These are phyloP conservation scores for Ciborinia camelliae DNA, from an alignment of 2,329 filamentous ascomycete species.

Conservation along the genomic window DNA sequence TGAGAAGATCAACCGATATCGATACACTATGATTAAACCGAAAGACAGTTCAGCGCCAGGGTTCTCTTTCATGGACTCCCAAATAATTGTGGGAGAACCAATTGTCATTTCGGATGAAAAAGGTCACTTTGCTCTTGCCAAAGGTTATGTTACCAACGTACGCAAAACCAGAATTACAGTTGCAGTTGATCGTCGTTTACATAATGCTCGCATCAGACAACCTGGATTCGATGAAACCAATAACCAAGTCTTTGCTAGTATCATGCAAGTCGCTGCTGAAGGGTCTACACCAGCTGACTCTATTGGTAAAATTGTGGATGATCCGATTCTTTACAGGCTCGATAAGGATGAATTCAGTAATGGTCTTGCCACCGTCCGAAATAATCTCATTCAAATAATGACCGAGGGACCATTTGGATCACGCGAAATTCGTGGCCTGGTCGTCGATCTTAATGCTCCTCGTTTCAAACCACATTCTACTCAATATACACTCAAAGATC, in stretches of 20 bases:
- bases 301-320: conserved; percentile 49
- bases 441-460: conserved; percentile 73
- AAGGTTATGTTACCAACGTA: conserved; percentile 82
- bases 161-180: conserved; percentile 75
- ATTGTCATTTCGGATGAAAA: conserved; percentile 95
- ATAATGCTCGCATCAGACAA: conserved; percentile 76
- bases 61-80: conserved; percentile 89
- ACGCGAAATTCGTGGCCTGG: conserved; percentile 69
- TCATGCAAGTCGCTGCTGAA: conserved; percentile 76
- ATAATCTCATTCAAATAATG: conserved; percentile 93
- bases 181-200: conserved; percentile 83
- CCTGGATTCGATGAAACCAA: conserved; percentile 69
- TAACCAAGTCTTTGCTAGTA: conserved; percentile 86
- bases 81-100: conserved; percentile 81
- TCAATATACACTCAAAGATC: conserved; percentile 59
- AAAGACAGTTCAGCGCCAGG: conserved; percentile 45
- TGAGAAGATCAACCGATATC: conserved; percentile 86
- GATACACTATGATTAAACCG: conserved; percentile 79
- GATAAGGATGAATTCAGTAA: conserved; percentile 99
- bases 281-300: conserved; percentile 51
- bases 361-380: conserved; percentile 90
- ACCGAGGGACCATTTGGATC: conserved; percentile 69
- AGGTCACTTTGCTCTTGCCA: conserved; percentile 90
- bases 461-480: conserved; percentile 66
- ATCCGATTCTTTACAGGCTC: conserved; percentile 70